phyloP scores from a whole-genome alignment of 805 yeast species.

The Kodamaea hsintzibuensis region DNA sequence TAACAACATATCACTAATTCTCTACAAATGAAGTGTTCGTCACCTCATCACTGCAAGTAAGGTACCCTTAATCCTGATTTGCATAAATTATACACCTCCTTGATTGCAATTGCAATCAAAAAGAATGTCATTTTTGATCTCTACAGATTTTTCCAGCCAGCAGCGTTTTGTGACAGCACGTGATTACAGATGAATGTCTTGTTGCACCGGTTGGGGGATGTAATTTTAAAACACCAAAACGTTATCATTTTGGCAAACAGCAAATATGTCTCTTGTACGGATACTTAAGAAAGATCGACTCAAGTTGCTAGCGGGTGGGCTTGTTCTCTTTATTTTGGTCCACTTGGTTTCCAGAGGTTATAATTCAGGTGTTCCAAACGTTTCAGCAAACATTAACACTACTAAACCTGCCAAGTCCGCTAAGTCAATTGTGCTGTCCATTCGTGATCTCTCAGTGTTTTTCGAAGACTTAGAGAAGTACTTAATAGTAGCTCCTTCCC shows the following conservation, averaged over 20 bases:
- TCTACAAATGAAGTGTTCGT: too few species aligned
- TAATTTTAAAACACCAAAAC: too few species aligned
- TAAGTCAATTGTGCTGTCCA: constrained; percentile 4
- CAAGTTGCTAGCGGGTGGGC: constrained; percentile 8
- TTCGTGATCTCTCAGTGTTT: constrained; percentile 28
- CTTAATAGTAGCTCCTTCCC: constrained; percentile 39
- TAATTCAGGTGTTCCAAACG: not conserved
- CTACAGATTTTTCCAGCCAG: not conserved
- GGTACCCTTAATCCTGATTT: not conserved
- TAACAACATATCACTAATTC: too few species aligned
- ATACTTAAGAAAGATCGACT: constrained; percentile 12
- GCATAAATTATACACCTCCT: not conserved
- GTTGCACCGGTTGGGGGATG: too few species aligned
- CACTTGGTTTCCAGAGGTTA: constrained; percentile 7
- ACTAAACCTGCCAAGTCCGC: not conserved
- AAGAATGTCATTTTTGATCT: not conserved
- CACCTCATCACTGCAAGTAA: not conserved
- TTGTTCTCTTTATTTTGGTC: not conserved
- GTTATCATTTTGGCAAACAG: not conserved
- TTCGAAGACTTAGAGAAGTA: constrained; percentile 35
- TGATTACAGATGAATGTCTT: not conserved
- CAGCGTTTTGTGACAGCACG: not conserved
- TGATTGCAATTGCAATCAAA: not conserved
- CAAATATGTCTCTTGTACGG: constrained; percentile 9
- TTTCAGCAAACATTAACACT: not conserved